phyloP scores from a whole-genome alignment of 371 early-diverging fungal genomes.

The Batkoa obscura region DNA sequence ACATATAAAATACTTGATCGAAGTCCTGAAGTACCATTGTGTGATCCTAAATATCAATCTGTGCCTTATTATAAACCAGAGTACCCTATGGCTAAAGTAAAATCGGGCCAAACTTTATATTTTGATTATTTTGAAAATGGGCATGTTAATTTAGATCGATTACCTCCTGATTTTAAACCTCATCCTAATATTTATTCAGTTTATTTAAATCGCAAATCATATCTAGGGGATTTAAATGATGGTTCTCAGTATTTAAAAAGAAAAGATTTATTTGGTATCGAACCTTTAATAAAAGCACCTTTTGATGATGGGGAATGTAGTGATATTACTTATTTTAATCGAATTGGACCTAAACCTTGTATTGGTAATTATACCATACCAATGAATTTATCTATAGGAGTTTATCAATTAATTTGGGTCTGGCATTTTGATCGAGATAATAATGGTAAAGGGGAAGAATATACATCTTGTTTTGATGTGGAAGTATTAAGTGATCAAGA shows the following conservation, averaged over 20 bases:
- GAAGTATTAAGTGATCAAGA: constrained; percentile 2
- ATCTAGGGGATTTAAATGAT: not conserved
- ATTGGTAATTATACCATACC: constrained; percentile 12
- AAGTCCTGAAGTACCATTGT: not conserved
- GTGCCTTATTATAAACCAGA: not conserved
- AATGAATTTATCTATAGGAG: constrained; percentile 9
- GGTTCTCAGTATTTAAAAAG: not conserved
- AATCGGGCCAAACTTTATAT: not conserved
- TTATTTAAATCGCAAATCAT: not conserved
- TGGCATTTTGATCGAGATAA: constrained; percentile 14
- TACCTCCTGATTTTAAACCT: not conserved
- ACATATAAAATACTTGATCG: not conserved
- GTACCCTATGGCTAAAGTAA: constrained; percentile 3
- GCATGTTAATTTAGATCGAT: constrained; percentile 1
- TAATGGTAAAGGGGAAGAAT: constrained; percentile 14
- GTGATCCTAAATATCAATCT: not conserved
- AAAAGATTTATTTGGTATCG: not conserved
- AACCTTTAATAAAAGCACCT: not conserved
- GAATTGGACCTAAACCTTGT: constrained; percentile 8
- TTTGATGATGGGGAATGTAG: constrained; percentile 3
- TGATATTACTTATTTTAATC: not conserved
- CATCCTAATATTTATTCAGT: not conserved
- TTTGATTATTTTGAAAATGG: constrained; percentile 4
- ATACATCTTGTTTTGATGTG: constrained; percentile 17
- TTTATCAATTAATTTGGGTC: constrained; percentile 15